phyloP scores from a whole-genome alignment of 176 grass and related monocot genomes.

The Bonia amplexicaulis region DNA sequence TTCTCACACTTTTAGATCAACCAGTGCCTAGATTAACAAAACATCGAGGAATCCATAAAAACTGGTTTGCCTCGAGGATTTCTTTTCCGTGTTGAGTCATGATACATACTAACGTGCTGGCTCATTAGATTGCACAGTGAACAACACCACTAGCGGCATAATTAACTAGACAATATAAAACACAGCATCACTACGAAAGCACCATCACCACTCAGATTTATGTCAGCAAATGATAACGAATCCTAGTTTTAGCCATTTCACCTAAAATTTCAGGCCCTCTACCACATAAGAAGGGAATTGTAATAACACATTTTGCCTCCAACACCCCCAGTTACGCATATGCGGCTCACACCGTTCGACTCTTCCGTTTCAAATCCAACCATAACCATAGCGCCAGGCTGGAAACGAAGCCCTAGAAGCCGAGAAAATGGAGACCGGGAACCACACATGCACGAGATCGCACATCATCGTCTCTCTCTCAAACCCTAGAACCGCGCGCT shows the following conservation, averaged over 20 bases:
- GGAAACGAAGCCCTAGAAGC: neutral
- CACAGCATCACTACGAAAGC: neutral
- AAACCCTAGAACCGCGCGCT: slow-evolving; percentile 34
- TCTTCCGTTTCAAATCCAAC: neutral
- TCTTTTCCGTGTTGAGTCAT: neutral
- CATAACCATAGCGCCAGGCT: neutral
- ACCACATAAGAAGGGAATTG: neutral
- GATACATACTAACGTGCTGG: neutral
- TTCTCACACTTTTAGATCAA: slow-evolving; percentile 1
- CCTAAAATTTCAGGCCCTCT: neutral
- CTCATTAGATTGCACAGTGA: neutral
- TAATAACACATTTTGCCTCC: neutral
- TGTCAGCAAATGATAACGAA: neutral
- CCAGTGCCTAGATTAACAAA: neutral
- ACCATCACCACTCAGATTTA: neutral
- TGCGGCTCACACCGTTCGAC: neutral
- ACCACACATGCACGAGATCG: neutral
- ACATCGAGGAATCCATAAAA: neutral
- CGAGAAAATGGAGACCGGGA: slow-evolving; percentile 23
- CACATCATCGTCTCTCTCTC: neutral
- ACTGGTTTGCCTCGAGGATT: neutral
- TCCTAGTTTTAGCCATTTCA: neutral
- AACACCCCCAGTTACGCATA: neutral
- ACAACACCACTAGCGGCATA: neutral
- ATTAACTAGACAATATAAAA: neutral